Conservation (phyloP, 1,139 yeast genomes). For the Nakaseomyces delphensis region DNA sequence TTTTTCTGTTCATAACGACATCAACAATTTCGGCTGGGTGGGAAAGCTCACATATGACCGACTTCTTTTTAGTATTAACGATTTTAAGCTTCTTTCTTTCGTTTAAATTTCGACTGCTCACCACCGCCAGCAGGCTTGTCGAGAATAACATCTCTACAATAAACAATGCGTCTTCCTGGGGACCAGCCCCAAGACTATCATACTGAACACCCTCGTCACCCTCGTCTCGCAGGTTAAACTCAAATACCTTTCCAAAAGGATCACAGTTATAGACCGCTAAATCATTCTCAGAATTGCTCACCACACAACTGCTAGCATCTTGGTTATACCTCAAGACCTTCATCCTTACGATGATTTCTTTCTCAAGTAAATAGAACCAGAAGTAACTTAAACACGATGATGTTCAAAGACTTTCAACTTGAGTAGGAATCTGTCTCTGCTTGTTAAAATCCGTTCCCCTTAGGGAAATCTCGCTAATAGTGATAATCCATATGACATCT, state of each 20-base stretch:
- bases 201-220: constrained; percentile 7
- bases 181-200: constrained; percentile 6
- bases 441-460: background rate
- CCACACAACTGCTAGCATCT: constrained; percentile 30
- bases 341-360: no score
- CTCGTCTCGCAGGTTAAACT: constrained; percentile 15
- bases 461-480: background rate
- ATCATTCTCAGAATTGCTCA: constrained; percentile 15
- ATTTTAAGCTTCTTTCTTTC: constrained; percentile 47
- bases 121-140: constrained; percentile 59
- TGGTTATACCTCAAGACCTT: constrained; percentile 28
- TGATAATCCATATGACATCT: background rate
- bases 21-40: constrained; percentile 56
- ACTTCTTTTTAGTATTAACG: constrained; percentile 49
- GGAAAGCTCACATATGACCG: constrained; percentile 42
- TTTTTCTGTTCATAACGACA: constrained; percentile 55
- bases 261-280: constrained; percentile 30
- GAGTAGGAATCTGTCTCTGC: no score
- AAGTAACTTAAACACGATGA: no score
- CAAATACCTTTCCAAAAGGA: constrained; percentile 32
- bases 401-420: no score
- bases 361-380: no score
- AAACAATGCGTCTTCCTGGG: constrained; percentile 10
- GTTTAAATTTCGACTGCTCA: constrained; percentile 34
- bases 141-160: constrained; percentile 61